Percentiles rank a stretch among this genome's conserved stretches.
Conservation (phyloP, 2,329 filamentous ascomycete genomes). For the Bipolaris bicolor region DNA sequence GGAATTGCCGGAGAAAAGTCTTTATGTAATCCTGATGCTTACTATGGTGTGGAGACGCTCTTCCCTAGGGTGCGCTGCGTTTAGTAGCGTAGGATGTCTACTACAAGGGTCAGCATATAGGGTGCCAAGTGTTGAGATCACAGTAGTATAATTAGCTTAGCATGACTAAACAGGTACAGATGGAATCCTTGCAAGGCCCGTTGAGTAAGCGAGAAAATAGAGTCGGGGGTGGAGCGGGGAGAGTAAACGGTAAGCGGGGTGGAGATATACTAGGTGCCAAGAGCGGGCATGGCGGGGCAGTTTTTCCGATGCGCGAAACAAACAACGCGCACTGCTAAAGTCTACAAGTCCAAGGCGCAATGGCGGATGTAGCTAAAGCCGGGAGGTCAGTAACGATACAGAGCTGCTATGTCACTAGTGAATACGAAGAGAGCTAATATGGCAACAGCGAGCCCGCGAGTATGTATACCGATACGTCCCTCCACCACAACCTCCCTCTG, state of each 20-base stretch:
- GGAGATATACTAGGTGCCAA: slow-evolving; percentile 8
- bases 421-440: neutral
- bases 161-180: neutral
- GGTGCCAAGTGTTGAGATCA: slow-evolving; percentile 11
- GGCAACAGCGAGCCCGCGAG: slow-evolving; percentile 11
- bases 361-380: slow-evolving; percentile 38
- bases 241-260: neutral
- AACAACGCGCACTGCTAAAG: slow-evolving; percentile 12
- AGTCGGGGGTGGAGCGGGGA: slow-evolving; percentile 2
- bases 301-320: slow-evolving; percentile 31
- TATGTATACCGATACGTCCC: neutral
- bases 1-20: slow-evolving; percentile 2
- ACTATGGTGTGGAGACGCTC: neutral
- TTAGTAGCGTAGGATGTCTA: slow-evolving; percentile 4
- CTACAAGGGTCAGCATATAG: slow-evolving; percentile 3
- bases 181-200: neutral
- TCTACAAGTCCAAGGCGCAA: slow-evolving; percentile 19
- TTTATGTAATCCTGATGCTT: slow-evolving; percentile 12
- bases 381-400: slow-evolving; percentile 27
- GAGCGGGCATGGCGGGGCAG: slow-evolving; percentile 23
- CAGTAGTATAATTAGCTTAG: slow-evolving; percentile 5
- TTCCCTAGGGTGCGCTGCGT: neutral
- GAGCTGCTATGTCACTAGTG: neutral
- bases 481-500: slow-evolving; percentile 5
- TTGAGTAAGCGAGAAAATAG: neutral